Evolutionary conservation across 495 filamentous ascomycete species (phyloP).

Genomic region (Sordaria brevicollis): DNA sequence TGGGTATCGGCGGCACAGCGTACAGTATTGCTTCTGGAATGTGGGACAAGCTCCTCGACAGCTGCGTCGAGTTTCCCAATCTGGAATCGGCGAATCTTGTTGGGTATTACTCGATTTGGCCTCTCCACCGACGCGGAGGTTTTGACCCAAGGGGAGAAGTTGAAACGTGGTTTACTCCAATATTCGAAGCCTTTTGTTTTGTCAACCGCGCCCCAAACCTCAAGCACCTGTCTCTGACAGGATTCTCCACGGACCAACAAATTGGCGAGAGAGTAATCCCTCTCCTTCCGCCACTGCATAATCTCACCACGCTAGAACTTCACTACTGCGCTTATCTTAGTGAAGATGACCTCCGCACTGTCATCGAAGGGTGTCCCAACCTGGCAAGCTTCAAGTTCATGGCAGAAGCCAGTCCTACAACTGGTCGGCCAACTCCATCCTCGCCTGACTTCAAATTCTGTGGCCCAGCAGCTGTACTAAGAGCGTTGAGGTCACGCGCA

Average conservation of each 20-base stretch:
- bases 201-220: background rate
- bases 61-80: background rate
- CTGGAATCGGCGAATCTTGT: background rate
- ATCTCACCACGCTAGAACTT: background rate
- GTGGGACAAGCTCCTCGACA: background rate
- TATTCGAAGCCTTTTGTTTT: background rate
- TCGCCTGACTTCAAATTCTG: background rate
- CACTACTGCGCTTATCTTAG: background rate
- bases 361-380: background rate
- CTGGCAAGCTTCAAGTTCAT: background rate
- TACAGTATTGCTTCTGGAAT: no score
- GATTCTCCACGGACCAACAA: background rate
- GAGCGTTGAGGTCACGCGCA: background rate
- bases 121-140: no score
- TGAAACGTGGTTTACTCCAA: background rate
- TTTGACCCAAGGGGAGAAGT: background rate
- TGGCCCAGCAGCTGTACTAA: background rate
- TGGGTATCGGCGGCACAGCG: background rate
- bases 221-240: background rate
- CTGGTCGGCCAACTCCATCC: background rate
- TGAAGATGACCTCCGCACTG: background rate
- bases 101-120: background rate
- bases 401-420: background rate
- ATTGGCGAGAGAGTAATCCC: background rate
- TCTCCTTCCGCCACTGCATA: background rate